Evolutionary conservation across 768 basidiomycete species (phyloP), one percentile per base, ranked within the genome.

Genomic region (Xerocomellus dryophilus): DNA sequence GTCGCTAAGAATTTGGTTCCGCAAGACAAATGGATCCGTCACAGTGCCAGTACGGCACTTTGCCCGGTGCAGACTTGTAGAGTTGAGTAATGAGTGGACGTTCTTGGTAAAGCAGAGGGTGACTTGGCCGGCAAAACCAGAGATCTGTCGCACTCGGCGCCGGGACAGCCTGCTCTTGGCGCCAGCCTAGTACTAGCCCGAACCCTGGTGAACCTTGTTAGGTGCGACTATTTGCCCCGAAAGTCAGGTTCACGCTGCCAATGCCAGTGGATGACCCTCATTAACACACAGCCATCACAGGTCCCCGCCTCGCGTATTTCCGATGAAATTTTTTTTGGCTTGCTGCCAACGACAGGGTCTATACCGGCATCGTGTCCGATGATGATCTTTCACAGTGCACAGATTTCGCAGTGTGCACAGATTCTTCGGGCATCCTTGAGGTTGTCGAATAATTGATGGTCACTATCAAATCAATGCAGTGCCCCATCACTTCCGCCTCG

Each of bases 251-350:
- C 4, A 3, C 23, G 5, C 4, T 25, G 23, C 23, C 23, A 25
- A 3, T 25, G 23, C 23, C 23, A 25, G 23, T 25, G 57, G 52
- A 58, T 45, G 66, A 64, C 62, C 60, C 65, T 67, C 68, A 67
- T 69, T 68, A 65, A 56, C 67, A 71, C 69, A 71, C 69, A 71
- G 69, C 69, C 69, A 61, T 71, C 65, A 56, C 60, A 71, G 69
- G 69, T 71, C 69, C 69, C 69, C 69, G 69, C 69, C 53, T 72
- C 69, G 69, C 69, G 64, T 72, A 71, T 72, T 64, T 59, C 69
- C 71, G 69, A 53, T 61, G 65, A 70, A 71, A 71, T 15, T 61
- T 69, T 71, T 25, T 70, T 63, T 59, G 61, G 54, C 41, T 45
- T 53, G 56, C 56, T 43, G 49, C 51, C 53, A 59, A 57, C 59